phyloP scores from a whole-genome alignment of 2,329 filamentous ascomycete species.

The Geosmithia putterillii region DNA sequence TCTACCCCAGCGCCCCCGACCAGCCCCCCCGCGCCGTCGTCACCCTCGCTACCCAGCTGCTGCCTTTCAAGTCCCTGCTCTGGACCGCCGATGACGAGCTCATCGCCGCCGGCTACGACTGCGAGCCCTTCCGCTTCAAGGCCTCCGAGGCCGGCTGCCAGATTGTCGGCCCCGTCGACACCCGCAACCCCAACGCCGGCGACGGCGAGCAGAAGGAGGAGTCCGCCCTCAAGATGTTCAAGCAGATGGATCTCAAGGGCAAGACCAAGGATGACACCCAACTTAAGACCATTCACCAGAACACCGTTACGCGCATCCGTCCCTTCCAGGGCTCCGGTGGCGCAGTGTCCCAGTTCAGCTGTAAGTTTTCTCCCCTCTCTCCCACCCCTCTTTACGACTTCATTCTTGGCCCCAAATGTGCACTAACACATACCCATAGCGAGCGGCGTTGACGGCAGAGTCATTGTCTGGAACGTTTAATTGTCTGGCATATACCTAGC shows the following conservation, averaged over 20 bases:
- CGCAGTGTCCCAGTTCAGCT: slow-evolving; percentile 69
- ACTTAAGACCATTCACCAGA: slow-evolving; percentile 91
- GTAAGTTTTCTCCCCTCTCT: slow-evolving; percentile 38
- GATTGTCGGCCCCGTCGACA: slow-evolving; percentile 68
- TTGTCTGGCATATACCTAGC: too few relatives aligned
- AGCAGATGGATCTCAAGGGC: slow-evolving; percentile 96
- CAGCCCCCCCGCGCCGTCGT: slow-evolving; percentile 85
- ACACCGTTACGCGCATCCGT: slow-evolving; percentile 80
- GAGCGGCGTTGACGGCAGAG: slow-evolving; percentile 70
- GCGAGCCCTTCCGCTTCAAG: slow-evolving; percentile 79
- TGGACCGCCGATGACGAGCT: slow-evolving; percentile 92
- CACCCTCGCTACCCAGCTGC: slow-evolving; percentile 75
- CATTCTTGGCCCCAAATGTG: background rate
- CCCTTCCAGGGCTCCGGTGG: slow-evolving; percentile 56
- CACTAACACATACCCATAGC: slow-evolving; percentile 30
- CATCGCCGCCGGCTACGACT: slow-evolving; percentile 84
- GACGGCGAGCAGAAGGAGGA: slow-evolving; percentile 62
- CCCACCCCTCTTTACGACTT: background rate
- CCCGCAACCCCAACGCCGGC: slow-evolving; percentile 51
- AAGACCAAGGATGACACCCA: slow-evolving; percentile 86
- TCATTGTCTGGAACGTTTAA: slow-evolving; percentile 67
- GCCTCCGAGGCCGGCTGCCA: slow-evolving; percentile 75
- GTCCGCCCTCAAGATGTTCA: slow-evolving; percentile 94
- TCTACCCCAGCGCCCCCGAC: slow-evolving; percentile 85
- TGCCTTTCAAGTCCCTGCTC: slow-evolving; percentile 85